phyloP scores from a whole-genome alignment of 108 stramenopile species.

The Pseudonitzschia delicatissima region DNA sequence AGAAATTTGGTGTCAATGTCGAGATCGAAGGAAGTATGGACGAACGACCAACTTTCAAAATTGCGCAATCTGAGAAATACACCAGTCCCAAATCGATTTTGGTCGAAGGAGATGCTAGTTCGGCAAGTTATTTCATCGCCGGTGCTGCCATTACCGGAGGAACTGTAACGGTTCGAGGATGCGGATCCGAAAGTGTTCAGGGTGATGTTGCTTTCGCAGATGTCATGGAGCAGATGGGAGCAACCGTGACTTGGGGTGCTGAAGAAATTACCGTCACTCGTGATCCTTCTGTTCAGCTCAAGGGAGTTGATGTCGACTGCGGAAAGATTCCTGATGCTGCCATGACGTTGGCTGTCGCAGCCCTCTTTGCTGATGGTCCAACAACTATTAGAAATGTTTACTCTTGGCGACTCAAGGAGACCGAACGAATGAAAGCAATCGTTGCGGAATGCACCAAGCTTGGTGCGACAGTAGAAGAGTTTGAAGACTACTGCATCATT shows the following conservation, averaged over 20 bases:
- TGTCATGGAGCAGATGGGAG: constrained; percentile 96
- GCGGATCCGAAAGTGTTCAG: constrained; percentile 88
- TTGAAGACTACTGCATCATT: constrained; percentile 91
- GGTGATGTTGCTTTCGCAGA: constrained; percentile 96
- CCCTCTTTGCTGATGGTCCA: constrained; percentile 92
- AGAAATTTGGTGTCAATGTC: constrained; percentile 83
- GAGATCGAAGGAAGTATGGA: constrained; percentile 68
- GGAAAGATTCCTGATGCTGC: constrained; percentile 97
- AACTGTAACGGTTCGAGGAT: constrained; percentile 89
- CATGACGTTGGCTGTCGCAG: constrained; percentile 96
- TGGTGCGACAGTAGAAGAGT: constrained; percentile 93
- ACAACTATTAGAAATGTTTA: constrained; percentile 97
- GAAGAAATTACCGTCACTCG: constrained; percentile 92
- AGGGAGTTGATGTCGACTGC: constrained; percentile 96
- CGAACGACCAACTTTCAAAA: constrained; percentile 64
- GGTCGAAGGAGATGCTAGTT: constrained; percentile 96
- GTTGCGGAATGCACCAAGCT: constrained; percentile 97
- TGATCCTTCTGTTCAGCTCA: constrained; percentile 67
- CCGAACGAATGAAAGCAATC: constrained; percentile 98
- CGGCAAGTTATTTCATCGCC: constrained; percentile 95
- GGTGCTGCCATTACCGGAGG: constrained; percentile 97
- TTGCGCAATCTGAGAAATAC: constrained; percentile 68
- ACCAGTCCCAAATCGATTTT: constrained; percentile 66
- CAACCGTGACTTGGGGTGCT: constrained; percentile 85
- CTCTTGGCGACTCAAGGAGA: constrained; percentile 97